Evolutionary conservation across 164 flowering plant species (phyloP).

Genomic region (Berberis thunbergii): DNA sequence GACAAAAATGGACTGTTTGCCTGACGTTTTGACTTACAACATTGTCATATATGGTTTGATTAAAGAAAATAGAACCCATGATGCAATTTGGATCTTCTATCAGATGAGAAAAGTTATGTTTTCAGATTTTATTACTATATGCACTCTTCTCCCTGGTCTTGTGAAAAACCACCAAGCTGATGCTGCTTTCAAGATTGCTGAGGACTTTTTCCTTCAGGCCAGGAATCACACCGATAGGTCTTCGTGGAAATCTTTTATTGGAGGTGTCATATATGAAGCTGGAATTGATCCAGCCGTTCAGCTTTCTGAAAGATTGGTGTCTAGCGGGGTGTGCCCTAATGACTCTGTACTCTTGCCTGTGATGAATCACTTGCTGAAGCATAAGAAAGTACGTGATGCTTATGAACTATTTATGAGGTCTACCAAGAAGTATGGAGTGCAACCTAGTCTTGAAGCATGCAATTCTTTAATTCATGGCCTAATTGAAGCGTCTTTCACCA

Average conservation of each 20-base stretch:
- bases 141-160: constrained; percentile 65
- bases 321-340: constrained; percentile 33
- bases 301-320: constrained; percentile 47
- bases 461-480: constrained; percentile 60
- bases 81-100: constrained; percentile 77
- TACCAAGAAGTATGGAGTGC: constrained; percentile 38
- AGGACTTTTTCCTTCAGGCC: constrained; percentile 25
- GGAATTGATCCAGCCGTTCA: constrained; percentile 32
- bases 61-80: constrained; percentile 37
- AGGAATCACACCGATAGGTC: constrained; percentile 15
- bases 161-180: constrained; percentile 43
- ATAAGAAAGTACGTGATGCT: constrained; percentile 43
- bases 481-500: constrained; percentile 30
- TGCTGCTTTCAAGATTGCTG: constrained; percentile 48
- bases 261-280: constrained; percentile 47
- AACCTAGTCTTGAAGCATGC: constrained; percentile 37
- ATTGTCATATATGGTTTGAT: constrained; percentile 64
- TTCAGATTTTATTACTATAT: constrained; percentile 70
- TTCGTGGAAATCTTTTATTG: constrained; percentile 64
- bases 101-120: constrained; percentile 63
- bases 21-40: constrained; percentile 80
- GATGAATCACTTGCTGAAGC: constrained; percentile 41
- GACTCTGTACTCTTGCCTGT: constrained; percentile 54
- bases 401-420: constrained; percentile 38
- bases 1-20: constrained; percentile 42